phyloP scores from a whole-genome alignment of 2,329 filamentous ascomycete genomes.

The Ophiostoma himal-ulmi region DNA sequence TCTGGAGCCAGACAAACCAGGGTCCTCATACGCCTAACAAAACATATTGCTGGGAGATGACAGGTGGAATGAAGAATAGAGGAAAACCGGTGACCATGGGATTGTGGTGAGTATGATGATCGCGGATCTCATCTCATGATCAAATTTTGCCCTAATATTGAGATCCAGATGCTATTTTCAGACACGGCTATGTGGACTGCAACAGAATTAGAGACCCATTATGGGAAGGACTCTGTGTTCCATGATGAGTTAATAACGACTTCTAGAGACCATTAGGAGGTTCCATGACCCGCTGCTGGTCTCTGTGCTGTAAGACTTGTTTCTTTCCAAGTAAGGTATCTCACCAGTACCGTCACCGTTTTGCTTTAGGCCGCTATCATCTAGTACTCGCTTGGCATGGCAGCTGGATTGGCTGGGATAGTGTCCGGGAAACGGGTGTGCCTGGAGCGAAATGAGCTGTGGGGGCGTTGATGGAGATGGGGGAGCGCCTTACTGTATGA shows the following conservation, averaged over 20 bases:
- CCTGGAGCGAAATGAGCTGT: slow-evolving; percentile 24
- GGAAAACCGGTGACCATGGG: not conserved
- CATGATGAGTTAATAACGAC: not conserved
- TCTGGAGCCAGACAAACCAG: not conserved
- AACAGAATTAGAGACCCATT: not conserved
- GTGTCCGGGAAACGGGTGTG: slow-evolving; percentile 21
- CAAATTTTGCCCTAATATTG: not conserved
- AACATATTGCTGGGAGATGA: not conserved
- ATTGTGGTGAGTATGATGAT: not conserved
- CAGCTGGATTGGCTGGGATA: slow-evolving; percentile 17
- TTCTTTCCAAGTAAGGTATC: not conserved
- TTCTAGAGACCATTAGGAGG: slow-evolving; percentile 1
- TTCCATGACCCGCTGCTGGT: not conserved
- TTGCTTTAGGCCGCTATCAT: not conserved
- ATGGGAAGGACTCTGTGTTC: too few relatives aligned
- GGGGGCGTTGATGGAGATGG: slow-evolving; percentile 16
- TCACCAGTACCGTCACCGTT: not conserved
- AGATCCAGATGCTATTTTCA: slow-evolving; percentile 1
- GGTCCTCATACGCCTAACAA: not conserved
- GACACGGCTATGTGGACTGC: not conserved
- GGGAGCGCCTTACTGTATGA: slow-evolving; percentile 18
- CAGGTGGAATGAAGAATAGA: not conserved
- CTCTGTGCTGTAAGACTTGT: not conserved
- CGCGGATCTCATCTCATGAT: not conserved
- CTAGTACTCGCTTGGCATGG: slow-evolving; percentile 16